Percentiles rank a stretch among this genome's conserved stretches.
Conservation (phyloP, 768 basidiomycete genomes). For the Clitopilus passeckerianus region DNA sequence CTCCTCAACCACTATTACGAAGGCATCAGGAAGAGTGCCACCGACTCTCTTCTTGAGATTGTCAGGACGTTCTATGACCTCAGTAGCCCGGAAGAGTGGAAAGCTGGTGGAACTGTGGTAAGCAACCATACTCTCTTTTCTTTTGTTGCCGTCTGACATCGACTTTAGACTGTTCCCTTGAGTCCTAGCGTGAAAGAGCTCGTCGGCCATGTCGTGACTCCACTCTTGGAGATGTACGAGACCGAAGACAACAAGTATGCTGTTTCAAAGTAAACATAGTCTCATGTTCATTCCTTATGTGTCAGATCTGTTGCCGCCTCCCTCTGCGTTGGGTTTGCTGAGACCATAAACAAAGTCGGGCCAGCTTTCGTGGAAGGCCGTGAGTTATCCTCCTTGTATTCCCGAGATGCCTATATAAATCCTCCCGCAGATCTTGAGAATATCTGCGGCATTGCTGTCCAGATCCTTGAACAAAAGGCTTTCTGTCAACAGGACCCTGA, state of each 20-base stretch:
- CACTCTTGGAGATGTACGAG: slow-evolving; percentile 85
- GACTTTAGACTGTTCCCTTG: slow-evolving; percentile 38
- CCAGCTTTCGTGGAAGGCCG: slow-evolving; percentile 78
- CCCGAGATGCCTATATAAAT: slow-evolving; percentile 1
- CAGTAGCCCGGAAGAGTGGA: slow-evolving; percentile 79
- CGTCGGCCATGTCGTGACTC: slow-evolving; percentile 65
- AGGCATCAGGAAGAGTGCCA: slow-evolving; percentile 92
- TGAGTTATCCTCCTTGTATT: slow-evolving; percentile 31
- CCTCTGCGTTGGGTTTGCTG: slow-evolving; percentile 84
- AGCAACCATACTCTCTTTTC: slow-evolving; percentile 18
- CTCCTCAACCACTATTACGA: slow-evolving; percentile 93
- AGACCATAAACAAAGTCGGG: slow-evolving; percentile 89
- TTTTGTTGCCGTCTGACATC: neutral
- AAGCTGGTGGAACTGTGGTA: slow-evolving; percentile 63
- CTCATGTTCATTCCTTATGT: slow-evolving; percentile 12
- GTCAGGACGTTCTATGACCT: slow-evolving; percentile 90
- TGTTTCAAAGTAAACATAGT: slow-evolving; percentile 2
- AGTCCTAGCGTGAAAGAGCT: slow-evolving; percentile 74
- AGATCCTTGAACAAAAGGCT: slow-evolving; percentile 91
- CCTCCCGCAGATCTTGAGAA: slow-evolving; percentile 55
- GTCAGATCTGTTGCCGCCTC: slow-evolving; percentile 88
- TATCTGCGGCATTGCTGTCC: slow-evolving; percentile 75
- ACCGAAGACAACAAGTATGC: slow-evolving; percentile 97
- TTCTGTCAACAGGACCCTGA: slow-evolving; percentile 96
- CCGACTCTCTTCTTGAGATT: slow-evolving; percentile 83